Conservation (phyloP, 2,329 filamentous ascomycete species). For the Ceratocystis diversiconidia region DNA sequence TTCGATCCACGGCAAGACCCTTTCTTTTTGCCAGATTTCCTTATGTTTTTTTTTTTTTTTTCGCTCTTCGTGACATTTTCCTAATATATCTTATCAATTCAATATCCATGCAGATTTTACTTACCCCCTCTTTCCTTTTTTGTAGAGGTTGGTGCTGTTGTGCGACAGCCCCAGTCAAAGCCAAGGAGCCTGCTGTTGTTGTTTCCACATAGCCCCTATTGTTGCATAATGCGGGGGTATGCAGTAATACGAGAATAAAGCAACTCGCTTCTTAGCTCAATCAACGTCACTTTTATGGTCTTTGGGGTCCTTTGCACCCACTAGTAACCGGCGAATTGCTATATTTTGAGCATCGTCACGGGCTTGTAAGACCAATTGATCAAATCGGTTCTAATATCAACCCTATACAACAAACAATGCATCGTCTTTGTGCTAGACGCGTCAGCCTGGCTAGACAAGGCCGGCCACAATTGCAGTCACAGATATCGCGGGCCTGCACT, state of each 20-base stretch:
- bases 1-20: conserved; percentile 21
- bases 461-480: not conserved
- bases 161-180: too few species aligned
- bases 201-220: not conserved
- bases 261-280: not conserved
- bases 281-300: not conserved
- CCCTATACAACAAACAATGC: not conserved
- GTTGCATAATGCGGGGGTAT: conserved; percentile 15
- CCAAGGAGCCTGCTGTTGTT: too few species aligned
- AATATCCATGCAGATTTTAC: not conserved
- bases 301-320: not conserved
- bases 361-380: not conserved
- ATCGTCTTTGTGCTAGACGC: not conserved
- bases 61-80: not conserved
- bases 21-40: not conserved
- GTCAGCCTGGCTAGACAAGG: not conserved
- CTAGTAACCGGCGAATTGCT: not conserved
- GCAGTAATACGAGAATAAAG: not conserved
- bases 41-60: not conserved
- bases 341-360: not conserved
- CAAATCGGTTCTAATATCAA: not conserved
- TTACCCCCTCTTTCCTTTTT: not conserved
- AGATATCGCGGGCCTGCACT: not conserved
- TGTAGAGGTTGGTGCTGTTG: not conserved
- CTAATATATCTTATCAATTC: too few species aligned